Evolutionary conservation across 1,284 basidiomycete genomes (phyloP).

Genomic region (Stygiomarasmius scandens): DNA sequence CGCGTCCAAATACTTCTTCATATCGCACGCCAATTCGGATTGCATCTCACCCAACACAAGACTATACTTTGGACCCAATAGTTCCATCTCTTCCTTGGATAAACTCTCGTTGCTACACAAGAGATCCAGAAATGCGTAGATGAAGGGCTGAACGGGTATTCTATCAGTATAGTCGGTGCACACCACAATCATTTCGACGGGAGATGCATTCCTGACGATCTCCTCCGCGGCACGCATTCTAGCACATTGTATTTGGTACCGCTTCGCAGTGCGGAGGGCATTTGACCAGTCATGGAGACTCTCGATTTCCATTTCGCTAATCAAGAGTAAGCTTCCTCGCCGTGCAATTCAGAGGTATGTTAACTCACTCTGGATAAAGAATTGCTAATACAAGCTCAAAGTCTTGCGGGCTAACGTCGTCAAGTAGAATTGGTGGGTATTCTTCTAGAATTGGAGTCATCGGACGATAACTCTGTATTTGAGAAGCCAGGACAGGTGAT

Average conservation of each 20-base stretch:
- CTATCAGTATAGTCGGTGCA: constrained; percentile 28
- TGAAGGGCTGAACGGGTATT: constrained; percentile 35
- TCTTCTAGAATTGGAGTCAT: constrained; percentile 14
- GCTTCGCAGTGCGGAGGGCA: constrained; percentile 35
- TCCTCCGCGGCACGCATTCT: constrained; percentile 36
- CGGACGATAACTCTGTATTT: constrained; percentile 19
- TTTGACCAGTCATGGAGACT: constrained; percentile 41
- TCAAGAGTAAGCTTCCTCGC: constrained; percentile 36
- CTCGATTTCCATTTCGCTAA: constrained; percentile 22
- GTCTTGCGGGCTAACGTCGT: constrained; percentile 21
- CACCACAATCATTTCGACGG: constrained; percentile 38
- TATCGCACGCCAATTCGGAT: neutral
- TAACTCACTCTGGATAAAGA: constrained; percentile 34
- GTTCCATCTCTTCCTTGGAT: constrained; percentile 31
- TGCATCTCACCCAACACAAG: constrained; percentile 26
- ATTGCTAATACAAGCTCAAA: constrained; percentile 34
- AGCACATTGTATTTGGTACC: constrained; percentile 35
- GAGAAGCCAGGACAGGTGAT: constrained; percentile 30
- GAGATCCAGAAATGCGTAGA: constrained; percentile 37
- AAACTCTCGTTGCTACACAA: constrained; percentile 30
- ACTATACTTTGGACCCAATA: constrained; percentile 13
- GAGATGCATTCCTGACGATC: constrained; percentile 27
- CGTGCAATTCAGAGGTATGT: constrained; percentile 14
- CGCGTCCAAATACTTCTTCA: constrained; percentile 1
- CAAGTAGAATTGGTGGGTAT: constrained; percentile 20